phyloP scores from a whole-genome alignment of 768 basidiomycete species.

The Harrya chromipes region DNA sequence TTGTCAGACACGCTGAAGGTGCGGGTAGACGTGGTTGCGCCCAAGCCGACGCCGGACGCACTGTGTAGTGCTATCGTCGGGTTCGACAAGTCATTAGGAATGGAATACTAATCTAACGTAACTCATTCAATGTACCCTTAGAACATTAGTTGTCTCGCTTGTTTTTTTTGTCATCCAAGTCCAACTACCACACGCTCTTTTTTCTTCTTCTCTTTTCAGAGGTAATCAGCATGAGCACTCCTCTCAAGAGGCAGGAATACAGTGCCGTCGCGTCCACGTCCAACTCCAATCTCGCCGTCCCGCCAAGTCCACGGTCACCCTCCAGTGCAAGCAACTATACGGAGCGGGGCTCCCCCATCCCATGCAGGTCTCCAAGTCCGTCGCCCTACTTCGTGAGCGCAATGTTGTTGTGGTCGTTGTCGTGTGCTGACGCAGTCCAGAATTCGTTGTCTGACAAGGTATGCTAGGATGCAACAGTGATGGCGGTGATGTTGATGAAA shows the following conservation, averaged over 20 bases:
- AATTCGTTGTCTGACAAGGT: constrained; percentile 30
- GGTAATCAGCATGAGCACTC: constrained; percentile 22
- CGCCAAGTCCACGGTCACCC: constrained; percentile 18
- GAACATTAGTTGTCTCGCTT: neutral
- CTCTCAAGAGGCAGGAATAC: constrained; percentile 26
- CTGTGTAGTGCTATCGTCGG: constrained; percentile 35
- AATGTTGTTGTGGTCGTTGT: neutral
- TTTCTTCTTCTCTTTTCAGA: neutral
- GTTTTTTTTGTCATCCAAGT: neutral
- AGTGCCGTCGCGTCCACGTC: constrained; percentile 25
- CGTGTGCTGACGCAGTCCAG: constrained; percentile 10
- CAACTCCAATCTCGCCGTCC: constrained; percentile 19
- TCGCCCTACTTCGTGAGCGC: constrained; percentile 25
- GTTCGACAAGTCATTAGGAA: constrained; percentile 21
- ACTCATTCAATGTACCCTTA: no score
- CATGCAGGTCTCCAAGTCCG: constrained; percentile 27
- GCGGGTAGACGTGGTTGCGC: constrained; percentile 52
- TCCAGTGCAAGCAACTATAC: constrained; percentile 19
- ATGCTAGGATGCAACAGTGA: neutral
- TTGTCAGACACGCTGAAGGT: constrained; percentile 45
- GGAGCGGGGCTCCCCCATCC: constrained; percentile 14
- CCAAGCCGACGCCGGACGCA: constrained; percentile 54
- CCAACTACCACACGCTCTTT: constrained; percentile 24
- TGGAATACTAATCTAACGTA: no score
- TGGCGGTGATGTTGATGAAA: neutral